Conservation (phyloP, 1,139 yeast genomes). For the Zygosaccharomyces sapae region DNA sequence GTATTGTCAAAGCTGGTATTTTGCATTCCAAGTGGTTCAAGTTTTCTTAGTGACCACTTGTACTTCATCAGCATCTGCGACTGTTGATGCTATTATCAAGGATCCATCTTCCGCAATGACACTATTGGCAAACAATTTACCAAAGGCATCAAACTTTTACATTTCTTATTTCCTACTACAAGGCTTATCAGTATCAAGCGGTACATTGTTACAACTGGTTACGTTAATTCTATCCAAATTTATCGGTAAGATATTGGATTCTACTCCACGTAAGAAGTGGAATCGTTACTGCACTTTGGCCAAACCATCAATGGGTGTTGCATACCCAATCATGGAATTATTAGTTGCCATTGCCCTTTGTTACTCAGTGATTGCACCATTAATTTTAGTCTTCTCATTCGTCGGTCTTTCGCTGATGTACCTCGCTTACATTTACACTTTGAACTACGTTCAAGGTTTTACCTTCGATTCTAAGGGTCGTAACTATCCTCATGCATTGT, state of each 20-base stretch:
- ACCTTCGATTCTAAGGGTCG: constrained; percentile 59
- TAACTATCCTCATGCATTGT: constrained; percentile 61
- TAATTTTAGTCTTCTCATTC: constrained; percentile 62
- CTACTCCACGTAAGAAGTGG: constrained; percentile 67
- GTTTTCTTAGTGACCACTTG: constrained; percentile 77
- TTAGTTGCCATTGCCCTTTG: constrained; percentile 67
- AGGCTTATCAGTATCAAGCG: constrained; percentile 68
- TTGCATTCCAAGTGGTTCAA: constrained; percentile 84
- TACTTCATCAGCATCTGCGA: constrained; percentile 76
- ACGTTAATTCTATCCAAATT: constrained; percentile 43
- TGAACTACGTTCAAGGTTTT: constrained; percentile 55
- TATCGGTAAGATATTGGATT: constrained; percentile 41
- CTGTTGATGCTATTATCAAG: constrained; percentile 50
- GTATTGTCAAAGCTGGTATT: constrained; percentile 81
- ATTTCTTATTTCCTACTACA: constrained; percentile 60
- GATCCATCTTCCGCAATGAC: constrained; percentile 55
- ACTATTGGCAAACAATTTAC: constrained; percentile 56
- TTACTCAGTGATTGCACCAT: constrained; percentile 73
- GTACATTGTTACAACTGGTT: constrained; percentile 52
- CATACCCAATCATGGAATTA: constrained; percentile 69
- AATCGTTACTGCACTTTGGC: constrained; percentile 46
- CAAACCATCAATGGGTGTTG: constrained; percentile 65
- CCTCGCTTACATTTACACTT: constrained; percentile 57
- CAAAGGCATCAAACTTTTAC: constrained; percentile 68
- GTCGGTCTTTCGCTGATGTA: constrained; percentile 55